Percentiles rank a stretch among this genome's conserved stretches.
Evolutionary conservation across 352 stramenopile species (phyloP).

Genomic region (Phytophthora hybrid): DNA sequence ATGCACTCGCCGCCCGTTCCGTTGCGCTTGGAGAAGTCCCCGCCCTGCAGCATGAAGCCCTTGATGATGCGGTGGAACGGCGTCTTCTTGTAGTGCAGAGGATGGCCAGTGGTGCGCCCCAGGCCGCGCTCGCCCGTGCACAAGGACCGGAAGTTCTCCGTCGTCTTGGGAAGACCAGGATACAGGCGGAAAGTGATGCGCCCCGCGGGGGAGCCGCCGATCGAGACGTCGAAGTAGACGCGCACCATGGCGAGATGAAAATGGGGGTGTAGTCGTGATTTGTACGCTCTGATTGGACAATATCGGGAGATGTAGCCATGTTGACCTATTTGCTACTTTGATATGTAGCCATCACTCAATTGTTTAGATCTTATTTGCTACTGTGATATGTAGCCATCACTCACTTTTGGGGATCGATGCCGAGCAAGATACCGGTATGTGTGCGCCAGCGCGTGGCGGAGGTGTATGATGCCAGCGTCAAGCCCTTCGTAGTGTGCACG

Average conservation of each 20-base stretch:
- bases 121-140: conserved; percentile 78
- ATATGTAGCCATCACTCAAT: too few species aligned
- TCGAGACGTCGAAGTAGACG: conserved; percentile 82
- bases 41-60: conserved; percentile 88
- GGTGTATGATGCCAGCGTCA: conserved; percentile 41
- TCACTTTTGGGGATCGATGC: neutral
- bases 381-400: neutral
- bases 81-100: conserved; percentile 71
- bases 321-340: neutral
- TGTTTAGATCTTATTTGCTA: too few species aligned
- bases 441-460: conserved; percentile 17
- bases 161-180: conserved; percentile 59
- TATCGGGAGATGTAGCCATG: neutral
- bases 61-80: conserved; percentile 89
- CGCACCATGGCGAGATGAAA: conserved; percentile 15
- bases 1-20: conserved; percentile 74
- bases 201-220: conserved; percentile 78
- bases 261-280: too few species aligned
- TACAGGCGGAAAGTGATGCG: conserved; percentile 59
- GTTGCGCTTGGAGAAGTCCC: conserved; percentile 18
- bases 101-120: conserved; percentile 62
- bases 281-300: neutral
- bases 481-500: conserved; percentile 54
- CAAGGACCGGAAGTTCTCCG: conserved; percentile 71
- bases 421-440: conserved; percentile 8